Evolutionary conservation across 495 filamentous ascomycete species (phyloP).

Genomic region (Tetracladium marchalianum): DNA sequence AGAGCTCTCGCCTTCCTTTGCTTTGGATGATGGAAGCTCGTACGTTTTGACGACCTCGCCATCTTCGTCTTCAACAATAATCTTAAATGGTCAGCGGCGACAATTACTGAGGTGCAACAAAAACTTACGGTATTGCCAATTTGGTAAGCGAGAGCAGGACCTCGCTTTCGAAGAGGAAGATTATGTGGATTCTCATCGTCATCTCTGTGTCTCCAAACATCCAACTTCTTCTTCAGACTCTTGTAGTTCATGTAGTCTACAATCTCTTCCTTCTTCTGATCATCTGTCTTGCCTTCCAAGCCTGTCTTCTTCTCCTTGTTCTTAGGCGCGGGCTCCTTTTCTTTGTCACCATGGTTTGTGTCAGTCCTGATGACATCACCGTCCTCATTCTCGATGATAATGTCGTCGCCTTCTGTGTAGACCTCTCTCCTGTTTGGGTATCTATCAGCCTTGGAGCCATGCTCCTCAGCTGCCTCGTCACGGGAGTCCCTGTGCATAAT

Average conservation of each 20-base stretch:
- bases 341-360: slow-evolving; percentile 34
- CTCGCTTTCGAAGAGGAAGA: slow-evolving; percentile 6
- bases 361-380: slow-evolving; percentile 64
- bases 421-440: slow-evolving; percentile 41
- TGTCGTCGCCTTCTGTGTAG: slow-evolving; percentile 74
- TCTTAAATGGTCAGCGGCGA: slow-evolving; percentile 29
- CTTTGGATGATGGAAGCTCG: slow-evolving; percentile 55
- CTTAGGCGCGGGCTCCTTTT: slow-evolving; percentile 42
- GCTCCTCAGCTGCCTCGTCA: slow-evolving; percentile 24
- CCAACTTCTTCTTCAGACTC: slow-evolving; percentile 19
- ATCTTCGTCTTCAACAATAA: slow-evolving; percentile 96
- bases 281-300: slow-evolving; percentile 34
- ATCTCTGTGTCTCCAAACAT: slow-evolving; percentile 15
- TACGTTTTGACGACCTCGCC: slow-evolving; percentile 98
- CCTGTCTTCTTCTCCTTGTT: slow-evolving; percentile 51
- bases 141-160: slow-evolving; percentile 80
- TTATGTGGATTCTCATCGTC: slow-evolving; percentile 22
- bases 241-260: slow-evolving; percentile 12
- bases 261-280: slow-evolving; percentile 29
- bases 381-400: slow-evolving; percentile 78
- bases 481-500: slow-evolving; percentile 20
- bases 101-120: not conserved
- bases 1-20: slow-evolving; percentile 1
- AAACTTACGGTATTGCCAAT: slow-evolving; percentile 70
- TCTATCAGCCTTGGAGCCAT: slow-evolving; percentile 15